Evolutionary conservation across 2,329 filamentous ascomycete genomes (phyloP), one percentile per base, ranked within the genome.

Genomic region (Diplodia intermedia): DNA sequence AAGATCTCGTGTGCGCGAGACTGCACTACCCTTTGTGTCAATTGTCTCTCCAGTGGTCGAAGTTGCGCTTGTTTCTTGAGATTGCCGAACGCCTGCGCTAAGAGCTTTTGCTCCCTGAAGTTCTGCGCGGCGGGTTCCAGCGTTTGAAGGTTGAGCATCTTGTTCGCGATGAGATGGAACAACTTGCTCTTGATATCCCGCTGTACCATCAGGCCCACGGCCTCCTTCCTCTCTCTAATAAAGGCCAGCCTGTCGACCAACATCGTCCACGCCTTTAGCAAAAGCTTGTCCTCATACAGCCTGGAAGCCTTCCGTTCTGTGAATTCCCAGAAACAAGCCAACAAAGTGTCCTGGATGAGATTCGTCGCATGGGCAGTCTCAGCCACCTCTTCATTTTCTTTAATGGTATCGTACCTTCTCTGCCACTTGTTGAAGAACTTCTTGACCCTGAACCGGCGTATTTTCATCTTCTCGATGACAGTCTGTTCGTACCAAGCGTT

Each of bases 401-500:
- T 77, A 6, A 82, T 70, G 53, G 75, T 73, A 7, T 76, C 75
- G 2, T 80, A 74, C 33, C 80, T 82, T 54, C 78, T 77, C 52
- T 81, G 82, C 84, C 87, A 90, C n/a, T 79, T 72, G 6, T 75
- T 74, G 60, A 90, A 81, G 63, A 86, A 88, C 68, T 84, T 87
- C 56, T 79, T 81, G 8, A 86, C 72, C 20, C 85, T 79, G 68
- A 88, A 84, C 40, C 84, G 80, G 26, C 81, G 79, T 15, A 83
- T 83, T 71, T 86, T 86, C 50, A 81, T 73, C 53, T 88, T 84
- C 71, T 90, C 89, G 61, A 87, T 83, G 1, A 83, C 82, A 0
- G 89, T 90, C 66, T 91, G 87, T 68, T 88, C 84, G 31, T 86
- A 84, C 90, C 90, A 93, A 8, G 87, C 87, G 68, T 86, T 86